Conservation (phyloP, 108 stramenopile genomes). For the Chaetoceros muelleri region DNA sequence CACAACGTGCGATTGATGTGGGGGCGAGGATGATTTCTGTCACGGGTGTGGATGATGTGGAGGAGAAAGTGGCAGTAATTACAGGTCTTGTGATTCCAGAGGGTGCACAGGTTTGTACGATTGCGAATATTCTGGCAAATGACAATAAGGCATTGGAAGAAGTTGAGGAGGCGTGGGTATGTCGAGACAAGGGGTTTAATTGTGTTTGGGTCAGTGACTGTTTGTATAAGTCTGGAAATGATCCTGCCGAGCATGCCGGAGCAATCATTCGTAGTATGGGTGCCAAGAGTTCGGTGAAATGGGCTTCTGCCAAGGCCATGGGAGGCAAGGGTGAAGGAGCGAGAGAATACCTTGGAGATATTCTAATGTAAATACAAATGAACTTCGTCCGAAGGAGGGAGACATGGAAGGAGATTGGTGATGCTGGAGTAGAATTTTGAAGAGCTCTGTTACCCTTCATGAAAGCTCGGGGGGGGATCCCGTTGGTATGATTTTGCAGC, state of each 20-base stretch:
- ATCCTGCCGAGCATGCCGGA: slow-evolving; percentile 68
- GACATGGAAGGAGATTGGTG: slow-evolving; percentile 65
- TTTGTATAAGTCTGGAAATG: slow-evolving; percentile 73
- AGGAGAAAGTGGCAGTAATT: slow-evolving; percentile 33
- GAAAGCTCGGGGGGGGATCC: slow-evolving; percentile 54
- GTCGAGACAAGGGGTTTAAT: slow-evolving; percentile 77
- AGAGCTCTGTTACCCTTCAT: slow-evolving; percentile 48
- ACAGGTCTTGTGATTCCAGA: slow-evolving; percentile 34
- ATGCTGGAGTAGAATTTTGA: slow-evolving; percentile 53
- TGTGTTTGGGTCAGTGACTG: slow-evolving; percentile 74
- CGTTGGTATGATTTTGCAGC: slow-evolving; percentile 85
- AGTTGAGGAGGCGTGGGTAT: slow-evolving; percentile 79
- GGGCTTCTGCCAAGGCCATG: slow-evolving; percentile 66
- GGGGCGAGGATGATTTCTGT: slow-evolving; percentile 53
- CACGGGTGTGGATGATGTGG: slow-evolving; percentile 26
- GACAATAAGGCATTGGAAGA: slow-evolving; percentile 71
- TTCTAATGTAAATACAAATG: slow-evolving; percentile 59
- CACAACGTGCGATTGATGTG: slow-evolving; percentile 48
- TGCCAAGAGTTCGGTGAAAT: slow-evolving; percentile 73
- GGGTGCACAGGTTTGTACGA: slow-evolving; percentile 31
- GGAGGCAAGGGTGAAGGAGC: slow-evolving; percentile 83
- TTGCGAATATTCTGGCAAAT: slow-evolving; percentile 59
- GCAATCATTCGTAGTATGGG: slow-evolving; percentile 74
- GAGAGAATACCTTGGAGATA: slow-evolving; percentile 85
- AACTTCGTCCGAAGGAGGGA: slow-evolving; percentile 75